Conservation (phyloP, 139 green algal species). For the Chlorella ohadii region DNA sequence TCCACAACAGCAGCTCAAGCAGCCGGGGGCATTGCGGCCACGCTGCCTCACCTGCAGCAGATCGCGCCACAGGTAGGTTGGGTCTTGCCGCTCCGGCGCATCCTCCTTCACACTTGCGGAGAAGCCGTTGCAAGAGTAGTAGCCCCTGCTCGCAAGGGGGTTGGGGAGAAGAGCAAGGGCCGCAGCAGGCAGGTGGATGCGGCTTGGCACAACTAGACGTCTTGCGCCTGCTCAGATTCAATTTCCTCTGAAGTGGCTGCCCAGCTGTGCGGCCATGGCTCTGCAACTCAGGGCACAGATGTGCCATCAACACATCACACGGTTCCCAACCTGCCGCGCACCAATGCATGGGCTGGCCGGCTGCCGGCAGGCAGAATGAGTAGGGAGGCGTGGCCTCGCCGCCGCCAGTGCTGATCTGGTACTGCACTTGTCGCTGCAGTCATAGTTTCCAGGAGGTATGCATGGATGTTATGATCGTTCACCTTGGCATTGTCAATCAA, state of each 20-base stretch:
- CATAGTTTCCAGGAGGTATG: background rate
- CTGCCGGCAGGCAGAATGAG: constrained; percentile 51
- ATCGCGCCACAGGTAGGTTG: constrained; percentile 56
- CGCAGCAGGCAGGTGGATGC: background rate
- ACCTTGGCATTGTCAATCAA: background rate
- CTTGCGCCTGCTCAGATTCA: background rate
- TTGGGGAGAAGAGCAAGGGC: background rate
- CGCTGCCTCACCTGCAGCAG: constrained; percentile 22
- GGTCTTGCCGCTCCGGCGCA: constrained; percentile 20
- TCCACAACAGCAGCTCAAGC: too few relatives aligned
- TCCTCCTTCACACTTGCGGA: background rate
- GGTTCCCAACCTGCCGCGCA: background rate
- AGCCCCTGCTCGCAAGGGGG: constrained; percentile 20
- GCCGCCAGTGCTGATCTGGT: background rate
- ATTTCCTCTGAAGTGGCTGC: too few relatives aligned
- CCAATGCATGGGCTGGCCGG: constrained; percentile 53
- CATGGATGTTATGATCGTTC: too few relatives aligned
- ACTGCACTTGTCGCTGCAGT: background rate
- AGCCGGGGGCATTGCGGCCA: background rate
- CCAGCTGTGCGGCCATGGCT: too few relatives aligned
- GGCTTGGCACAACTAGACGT: too few relatives aligned
- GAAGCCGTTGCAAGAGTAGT: constrained; percentile 62
- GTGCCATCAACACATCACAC: too few relatives aligned
- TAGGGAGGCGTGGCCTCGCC: constrained; percentile 13
- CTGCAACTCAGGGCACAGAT: too few relatives aligned